Conservation (phyloP, 148 eudicot genomes). For the Rhododendron griersonianum region DNA sequence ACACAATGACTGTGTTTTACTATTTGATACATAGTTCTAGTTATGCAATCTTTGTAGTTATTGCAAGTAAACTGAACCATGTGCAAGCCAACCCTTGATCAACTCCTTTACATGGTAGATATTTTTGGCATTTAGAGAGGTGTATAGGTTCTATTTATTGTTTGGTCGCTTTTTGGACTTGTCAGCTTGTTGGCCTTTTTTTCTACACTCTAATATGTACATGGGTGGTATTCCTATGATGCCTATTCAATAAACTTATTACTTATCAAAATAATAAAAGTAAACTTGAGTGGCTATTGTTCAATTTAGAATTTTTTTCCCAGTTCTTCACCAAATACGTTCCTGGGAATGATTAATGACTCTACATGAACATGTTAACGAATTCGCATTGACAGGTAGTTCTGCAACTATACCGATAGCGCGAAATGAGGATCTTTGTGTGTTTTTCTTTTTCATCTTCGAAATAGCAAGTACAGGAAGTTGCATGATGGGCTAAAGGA, state of each 20-base stretch:
- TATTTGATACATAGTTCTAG: neutral
- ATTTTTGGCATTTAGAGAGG: too few species aligned
- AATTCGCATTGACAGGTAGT: neutral
- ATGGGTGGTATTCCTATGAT: neutral
- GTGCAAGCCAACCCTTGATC: neutral
- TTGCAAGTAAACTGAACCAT: neutral
- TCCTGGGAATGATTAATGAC: neutral
- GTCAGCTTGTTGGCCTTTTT: neutral
- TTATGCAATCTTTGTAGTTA: neutral
- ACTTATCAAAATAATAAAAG: neutral
- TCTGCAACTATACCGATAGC: neutral
- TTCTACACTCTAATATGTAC: neutral
- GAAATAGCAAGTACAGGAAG: neutral
- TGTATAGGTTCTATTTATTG: neutral
- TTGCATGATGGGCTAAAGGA: neutral
- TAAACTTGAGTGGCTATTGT: neutral
- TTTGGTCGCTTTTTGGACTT: neutral
- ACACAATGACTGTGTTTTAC: neutral
- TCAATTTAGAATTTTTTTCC: neutral
- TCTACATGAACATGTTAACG: neutral
- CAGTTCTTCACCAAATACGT: neutral
- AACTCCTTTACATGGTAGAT: neutral
- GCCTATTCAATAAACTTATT: neutral
- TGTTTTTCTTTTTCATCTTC: neutral
- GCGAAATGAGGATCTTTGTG: neutral